A percentile compares a stretch with the other conserved stretches of the same genome.
Evolutionary conservation across 176 grass and related monocot genomes (phyloP).

Genomic region (Hordeum vulgare): DNA sequence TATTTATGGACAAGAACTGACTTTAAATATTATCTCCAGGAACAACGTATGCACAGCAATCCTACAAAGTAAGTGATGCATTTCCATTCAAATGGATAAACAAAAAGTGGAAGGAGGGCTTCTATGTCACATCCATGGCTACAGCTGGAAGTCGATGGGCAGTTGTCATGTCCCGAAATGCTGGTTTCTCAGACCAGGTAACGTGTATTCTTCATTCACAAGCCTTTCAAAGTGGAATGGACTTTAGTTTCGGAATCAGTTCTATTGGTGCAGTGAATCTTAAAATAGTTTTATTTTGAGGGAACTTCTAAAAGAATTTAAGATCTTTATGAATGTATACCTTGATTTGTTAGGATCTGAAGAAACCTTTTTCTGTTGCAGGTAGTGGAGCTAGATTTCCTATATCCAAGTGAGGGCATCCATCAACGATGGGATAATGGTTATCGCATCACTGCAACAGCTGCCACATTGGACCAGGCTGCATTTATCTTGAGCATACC

Average conservation of each 20-base stretch:
- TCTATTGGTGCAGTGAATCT: background rate
- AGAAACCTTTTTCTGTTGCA: slow-evolving; percentile 18
- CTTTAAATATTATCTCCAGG: slow-evolving; percentile 41
- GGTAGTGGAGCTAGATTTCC: slow-evolving; percentile 98
- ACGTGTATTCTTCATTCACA: background rate
- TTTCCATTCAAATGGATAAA: slow-evolving; percentile 99
- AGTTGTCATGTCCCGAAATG: slow-evolving; percentile 90
- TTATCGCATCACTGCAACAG: slow-evolving; percentile 85
- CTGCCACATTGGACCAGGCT: slow-evolving; percentile 84
- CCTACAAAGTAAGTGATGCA: slow-evolving; percentile 93
- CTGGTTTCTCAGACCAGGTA: slow-evolving; percentile 87
- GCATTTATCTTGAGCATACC: slow-evolving; percentile 87
- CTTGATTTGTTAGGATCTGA: background rate
- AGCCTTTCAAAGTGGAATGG: background rate
- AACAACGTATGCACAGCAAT: slow-evolving; percentile 83
- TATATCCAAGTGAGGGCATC: slow-evolving; percentile 94
- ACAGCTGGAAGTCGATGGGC: slow-evolving; percentile 91
- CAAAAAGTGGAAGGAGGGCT: slow-evolving; percentile 99
- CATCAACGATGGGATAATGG: slow-evolving; percentile 89
- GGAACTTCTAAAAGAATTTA: background rate
- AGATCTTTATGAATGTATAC: background rate
- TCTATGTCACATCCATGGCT: slow-evolving; percentile 92
- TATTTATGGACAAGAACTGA: slow-evolving; percentile 31
- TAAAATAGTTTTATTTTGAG: background rate
- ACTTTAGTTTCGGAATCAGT: background rate